Percentiles rank a stretch among this genome's conserved stretches.
phyloP scores from a whole-genome alignment of 495 filamentous ascomycete genomes.

The Penicillium salamii region DNA sequence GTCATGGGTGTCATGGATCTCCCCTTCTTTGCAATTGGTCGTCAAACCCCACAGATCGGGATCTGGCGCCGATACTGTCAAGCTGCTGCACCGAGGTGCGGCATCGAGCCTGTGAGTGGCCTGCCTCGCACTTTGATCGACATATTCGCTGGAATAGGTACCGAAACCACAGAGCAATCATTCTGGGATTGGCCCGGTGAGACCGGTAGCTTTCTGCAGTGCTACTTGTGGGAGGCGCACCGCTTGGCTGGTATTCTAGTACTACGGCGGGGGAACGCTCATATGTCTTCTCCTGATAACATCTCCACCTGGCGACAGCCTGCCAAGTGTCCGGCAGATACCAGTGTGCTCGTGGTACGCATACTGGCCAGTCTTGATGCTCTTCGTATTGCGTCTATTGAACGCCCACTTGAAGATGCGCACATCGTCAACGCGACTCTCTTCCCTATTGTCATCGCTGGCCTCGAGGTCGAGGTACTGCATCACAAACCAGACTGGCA shows the following conservation, averaged over 20 bases:
- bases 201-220: slow-evolving; percentile 27
- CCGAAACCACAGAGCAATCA: slow-evolving; percentile 26
- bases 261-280: slow-evolving; percentile 9
- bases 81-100: slow-evolving; percentile 5
- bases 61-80: slow-evolving; percentile 34
- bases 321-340: slow-evolving; percentile 12
- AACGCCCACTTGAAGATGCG: slow-evolving; percentile 15
- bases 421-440: slow-evolving; percentile 29
- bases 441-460: slow-evolving; percentile 29
- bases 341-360: slow-evolving; percentile 22
- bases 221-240: slow-evolving; percentile 37
- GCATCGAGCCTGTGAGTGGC: slow-evolving; percentile 33
- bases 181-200: slow-evolving; percentile 38
- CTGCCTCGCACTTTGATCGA: slow-evolving; percentile 32
- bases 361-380: slow-evolving; percentile 35
- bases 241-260: slow-evolving; percentile 32
- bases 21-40: slow-evolving; percentile 27
- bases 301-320: slow-evolving; percentile 10
- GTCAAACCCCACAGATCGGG: slow-evolving; percentile 25
- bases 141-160: slow-evolving; percentile 27
- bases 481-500: slow-evolving; percentile 19
- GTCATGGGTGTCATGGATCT: slow-evolving; percentile 42
- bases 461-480: slow-evolving; percentile 22
- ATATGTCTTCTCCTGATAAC: not conserved
- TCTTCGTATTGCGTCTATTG: slow-evolving; percentile 19